These are phyloP conservation scores for Thermomucor indicae-seudaticae DNA, from an alignment of 371 early-diverging fungal species.

Conservation along the genomic window DNA sequence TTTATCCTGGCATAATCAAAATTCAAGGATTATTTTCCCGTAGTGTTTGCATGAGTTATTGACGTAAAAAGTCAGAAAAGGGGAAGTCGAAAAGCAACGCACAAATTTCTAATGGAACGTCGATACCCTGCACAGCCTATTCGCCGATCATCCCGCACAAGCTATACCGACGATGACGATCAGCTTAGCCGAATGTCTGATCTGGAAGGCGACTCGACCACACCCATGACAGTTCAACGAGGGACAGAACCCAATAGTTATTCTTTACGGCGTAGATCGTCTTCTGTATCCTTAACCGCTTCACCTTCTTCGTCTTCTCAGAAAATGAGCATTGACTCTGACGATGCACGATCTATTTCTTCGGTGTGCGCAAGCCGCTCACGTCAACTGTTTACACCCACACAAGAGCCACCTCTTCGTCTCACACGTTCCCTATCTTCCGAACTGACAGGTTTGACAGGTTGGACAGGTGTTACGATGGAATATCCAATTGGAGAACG, in stretches of 20 bases:
- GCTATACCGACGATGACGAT: constrained; percentile 24
- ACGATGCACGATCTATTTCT: constrained; percentile 31
- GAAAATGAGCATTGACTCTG: constrained; percentile 40
- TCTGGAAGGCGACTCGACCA: constrained; percentile 6
- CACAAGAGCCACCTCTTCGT: background rate
- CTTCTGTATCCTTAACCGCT: constrained; percentile 16
- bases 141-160: background rate
- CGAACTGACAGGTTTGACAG: background rate
- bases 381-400: background rate
- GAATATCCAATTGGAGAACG: too few species aligned
- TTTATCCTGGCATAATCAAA: too few species aligned
- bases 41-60: too few species aligned
- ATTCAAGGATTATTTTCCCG: too few species aligned
- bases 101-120: too few species aligned
- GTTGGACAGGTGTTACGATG: background rate
- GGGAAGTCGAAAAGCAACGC: too few species aligned
- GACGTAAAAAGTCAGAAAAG: too few species aligned
- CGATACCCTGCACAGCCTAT: background rate
- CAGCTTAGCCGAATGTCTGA: constrained; percentile 26
- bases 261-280: constrained; percentile 10
- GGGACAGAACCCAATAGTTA: too few species aligned
- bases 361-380: constrained; percentile 8
- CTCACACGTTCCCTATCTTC: constrained; percentile 10
- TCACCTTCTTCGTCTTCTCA: constrained; percentile 30
- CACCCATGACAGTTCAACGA: background rate